Percentiles rank a stretch among this genome's conserved stretches.
phyloP scores from a whole-genome alignment of 371 early-diverging fungal species.

The Cokeromyces recurvatus region DNA sequence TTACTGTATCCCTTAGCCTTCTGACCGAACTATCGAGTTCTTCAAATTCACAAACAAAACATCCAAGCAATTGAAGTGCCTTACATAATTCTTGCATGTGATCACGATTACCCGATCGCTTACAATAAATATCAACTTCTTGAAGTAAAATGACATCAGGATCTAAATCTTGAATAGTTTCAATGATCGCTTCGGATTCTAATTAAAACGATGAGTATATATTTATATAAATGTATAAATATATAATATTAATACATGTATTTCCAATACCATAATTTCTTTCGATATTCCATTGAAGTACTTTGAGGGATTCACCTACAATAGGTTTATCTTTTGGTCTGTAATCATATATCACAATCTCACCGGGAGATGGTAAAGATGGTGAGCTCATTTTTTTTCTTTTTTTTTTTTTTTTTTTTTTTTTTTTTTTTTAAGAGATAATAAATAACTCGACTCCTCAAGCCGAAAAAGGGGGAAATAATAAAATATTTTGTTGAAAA shows the following conservation, averaged over 20 bases:
- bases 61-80: conserved; percentile 55
- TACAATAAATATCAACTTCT: conserved; percentile 71
- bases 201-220: not conserved
- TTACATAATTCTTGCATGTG: conserved; percentile 55
- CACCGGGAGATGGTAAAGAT: conserved; percentile 28
- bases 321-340: conserved; percentile 10
- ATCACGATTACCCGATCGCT: conserved; percentile 58
- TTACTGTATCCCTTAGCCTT: conserved; percentile 38
- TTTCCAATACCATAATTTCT: conserved; percentile 55
- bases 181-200: conserved; percentile 58
- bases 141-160: conserved; percentile 68
- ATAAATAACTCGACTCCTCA: no score
- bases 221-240: not conserved
- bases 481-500: no score
- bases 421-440: no score
- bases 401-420: no score
- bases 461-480: no score
- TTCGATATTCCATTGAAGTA: conserved; percentile 72
- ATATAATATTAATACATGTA: no score
- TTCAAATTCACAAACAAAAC: conserved; percentile 71
- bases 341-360: conserved; percentile 47
- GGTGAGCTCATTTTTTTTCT: no score
- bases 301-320: conserved; percentile 11
- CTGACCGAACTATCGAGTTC: conserved; percentile 65
- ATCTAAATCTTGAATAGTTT: conserved; percentile 46